Evolutionary conservation across 75 land plant genomes (phyloP).

Genomic region (Chamaecyparis obtusa): DNA sequence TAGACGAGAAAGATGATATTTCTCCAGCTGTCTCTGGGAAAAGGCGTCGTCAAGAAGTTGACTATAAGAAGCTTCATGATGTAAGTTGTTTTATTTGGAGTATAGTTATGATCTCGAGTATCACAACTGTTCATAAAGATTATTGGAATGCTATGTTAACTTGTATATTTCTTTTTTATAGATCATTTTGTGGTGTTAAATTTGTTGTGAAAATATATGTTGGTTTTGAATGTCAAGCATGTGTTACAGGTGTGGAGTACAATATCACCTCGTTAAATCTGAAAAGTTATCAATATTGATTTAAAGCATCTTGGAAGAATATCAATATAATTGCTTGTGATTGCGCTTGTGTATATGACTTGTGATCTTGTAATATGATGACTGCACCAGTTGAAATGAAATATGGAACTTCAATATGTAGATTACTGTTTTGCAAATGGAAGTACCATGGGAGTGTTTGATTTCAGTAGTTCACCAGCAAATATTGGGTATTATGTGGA

Average conservation of each 20-base stretch:
- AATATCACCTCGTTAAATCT: background rate
- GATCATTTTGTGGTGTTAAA: background rate
- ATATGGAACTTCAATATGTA: background rate
- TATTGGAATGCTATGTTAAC: background rate
- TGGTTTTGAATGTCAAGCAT: background rate
- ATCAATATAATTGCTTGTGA: background rate
- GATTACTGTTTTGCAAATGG: background rate
- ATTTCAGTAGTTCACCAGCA: background rate
- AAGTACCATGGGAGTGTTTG: background rate
- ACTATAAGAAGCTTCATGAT: constrained; percentile 73
- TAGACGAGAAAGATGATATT: constrained; percentile 13
- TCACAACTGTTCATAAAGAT: background rate
- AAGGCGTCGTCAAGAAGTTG: constrained; percentile 48
- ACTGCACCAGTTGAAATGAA: background rate
- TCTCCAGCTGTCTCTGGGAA: constrained; percentile 27
- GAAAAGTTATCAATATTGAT: background rate
- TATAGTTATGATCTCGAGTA: background rate
- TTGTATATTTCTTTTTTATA: background rate
- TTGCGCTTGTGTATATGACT: background rate
- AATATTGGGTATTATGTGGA: background rate
- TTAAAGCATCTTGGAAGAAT: background rate
- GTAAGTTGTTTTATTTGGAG: constrained; percentile 38
- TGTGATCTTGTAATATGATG: background rate
- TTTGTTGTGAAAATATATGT: background rate
- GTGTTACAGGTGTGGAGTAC: background rate